Conservation (phyloP, 352 stramenopile genomes). For the Pythium aristosporum region DNA sequence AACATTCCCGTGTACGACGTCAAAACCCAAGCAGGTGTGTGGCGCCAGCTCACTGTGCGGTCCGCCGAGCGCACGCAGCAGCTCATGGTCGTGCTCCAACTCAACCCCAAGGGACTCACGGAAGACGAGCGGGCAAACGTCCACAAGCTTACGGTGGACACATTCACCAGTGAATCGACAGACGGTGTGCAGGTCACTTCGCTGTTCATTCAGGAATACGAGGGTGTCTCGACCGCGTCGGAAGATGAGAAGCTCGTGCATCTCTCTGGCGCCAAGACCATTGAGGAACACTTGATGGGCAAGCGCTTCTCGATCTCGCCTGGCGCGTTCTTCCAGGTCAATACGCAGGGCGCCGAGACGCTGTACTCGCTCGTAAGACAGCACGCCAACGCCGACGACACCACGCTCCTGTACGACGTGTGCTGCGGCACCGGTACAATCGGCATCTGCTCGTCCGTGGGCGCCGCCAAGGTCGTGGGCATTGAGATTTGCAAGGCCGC, state of each 20-base stretch:
- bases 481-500: constrained; percentile 90
- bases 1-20: constrained; percentile 73
- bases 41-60: constrained; percentile 75
- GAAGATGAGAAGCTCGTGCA: constrained; percentile 88
- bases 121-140: constrained; percentile 37
- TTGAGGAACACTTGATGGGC: constrained; percentile 86
- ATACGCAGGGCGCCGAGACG: constrained; percentile 93
- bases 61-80: constrained; percentile 62
- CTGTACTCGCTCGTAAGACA: constrained; percentile 96
- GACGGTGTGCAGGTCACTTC: constrained; percentile 69
- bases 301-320: constrained; percentile 91
- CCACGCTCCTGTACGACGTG: constrained; percentile 96
- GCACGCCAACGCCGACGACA: constrained; percentile 60
- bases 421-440: constrained; percentile 99
- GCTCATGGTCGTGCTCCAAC: constrained; percentile 79
- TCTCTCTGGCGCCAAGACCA: constrained; percentile 61
- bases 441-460: constrained; percentile 91
- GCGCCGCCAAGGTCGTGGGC: constrained; percentile 75
- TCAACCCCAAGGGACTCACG: constrained; percentile 50
- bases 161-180: constrained; percentile 35
- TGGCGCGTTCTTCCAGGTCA: constrained; percentile 95
- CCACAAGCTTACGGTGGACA: constrained; percentile 43
- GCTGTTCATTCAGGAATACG: constrained; percentile 93
- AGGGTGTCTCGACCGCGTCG: constrained; percentile 83
- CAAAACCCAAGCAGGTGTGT: constrained; percentile 65